Evolutionary conservation across 2,329 filamentous ascomycete species (phyloP), one percentile per base, ranked within the genome.

Genomic region (Colletotrichum tropicale): DNA sequence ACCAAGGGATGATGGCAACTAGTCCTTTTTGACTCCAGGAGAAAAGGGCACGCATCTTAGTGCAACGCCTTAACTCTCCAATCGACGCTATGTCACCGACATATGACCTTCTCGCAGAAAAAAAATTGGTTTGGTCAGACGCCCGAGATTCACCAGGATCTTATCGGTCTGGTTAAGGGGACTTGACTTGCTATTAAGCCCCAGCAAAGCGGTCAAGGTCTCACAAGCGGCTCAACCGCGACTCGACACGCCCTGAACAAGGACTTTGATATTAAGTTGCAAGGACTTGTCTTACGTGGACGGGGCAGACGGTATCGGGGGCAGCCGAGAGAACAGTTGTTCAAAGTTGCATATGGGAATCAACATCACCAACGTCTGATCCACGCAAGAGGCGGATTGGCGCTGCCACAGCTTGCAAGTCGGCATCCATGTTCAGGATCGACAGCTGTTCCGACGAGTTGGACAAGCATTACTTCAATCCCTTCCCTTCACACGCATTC

Each of bases 291-390:
- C n/a, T 28, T 61, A 58, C 26, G 18, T 15, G 48, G 55, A 12
- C 43, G 43, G 43, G 43, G n/a, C 43, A 52, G 43, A 21, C 43
- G 43, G 12, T n/a, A 24, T 52, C 43, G 43, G n/a, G n/a, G 43
- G 16, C 58, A 38, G 28, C 24, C 21, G 18, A 60, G 12, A 60
- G 26, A 38, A 58, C 58, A 74, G 43, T 13, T 65, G 48, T 43
- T 36, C 52, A 52, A 38, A 34, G 43, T 30, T 28, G 67, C 71
- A 71, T 61, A 36, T 36, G 26, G 21, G 32, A 30, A 28, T 21
- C 30, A 18, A 62, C 55, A 28, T 67, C 68, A 61, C 26, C 61
- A 26, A 55, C 16, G 67, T 77, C 75, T 69, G 75, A 77, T 77
- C 58, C 48, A 62, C 62, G 67, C 67, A 64, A 74, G 75, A 76